Base-by-base conservation (phyloP, 192 early-diverging fungal species). In the Backusella sp. region DNA sequence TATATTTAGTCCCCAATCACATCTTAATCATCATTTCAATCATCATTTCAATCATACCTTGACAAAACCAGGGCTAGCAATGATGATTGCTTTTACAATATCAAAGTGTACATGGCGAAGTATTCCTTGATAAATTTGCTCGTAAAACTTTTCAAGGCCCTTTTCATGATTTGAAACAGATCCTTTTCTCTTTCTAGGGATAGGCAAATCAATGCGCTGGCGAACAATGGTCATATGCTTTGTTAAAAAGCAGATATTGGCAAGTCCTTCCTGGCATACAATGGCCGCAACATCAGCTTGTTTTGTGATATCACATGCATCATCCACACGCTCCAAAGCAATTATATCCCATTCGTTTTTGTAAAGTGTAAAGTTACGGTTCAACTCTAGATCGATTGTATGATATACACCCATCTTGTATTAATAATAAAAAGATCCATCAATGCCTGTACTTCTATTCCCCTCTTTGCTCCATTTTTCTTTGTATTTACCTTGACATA, bases 321-420 rank as follows among this genome's bases (percentile, higher is more conserved):
- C 91, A 26, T 94, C 86, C 53, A 99, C 91, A 59, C 96, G 88
- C 74, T 97, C 93, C 72, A 98, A 82, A 39, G 96, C 87, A 75
- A 99, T 97, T 30, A 92, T 81, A 81, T 99, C 97, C 98, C 98
- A 99, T 72, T 94, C 91, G 46, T 85, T 83, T 84, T 99, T 99
- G 41, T 84, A 81, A 41, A 99, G 80, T 5, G 95, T 96, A 74
- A 99, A 97, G 68, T 88, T 90, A 73, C 92, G 90, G 80, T 95
- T 93, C 80, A 95, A 86, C 78, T 96, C 95, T 70, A 99, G 85
- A 77, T 99, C 96, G 73, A 98, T 84, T 6, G 96, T 98, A 86
- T 98, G 96, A 83, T 95, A 97, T 59, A 90, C 92, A 34, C 95
- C 96, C 85, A 96, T 84, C 92, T n/a, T 49, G 66, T 71, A 4